Evolutionary conservation across 2,329 filamentous ascomycete species (phyloP).

Genomic region (Epichloe coenophiala): DNA sequence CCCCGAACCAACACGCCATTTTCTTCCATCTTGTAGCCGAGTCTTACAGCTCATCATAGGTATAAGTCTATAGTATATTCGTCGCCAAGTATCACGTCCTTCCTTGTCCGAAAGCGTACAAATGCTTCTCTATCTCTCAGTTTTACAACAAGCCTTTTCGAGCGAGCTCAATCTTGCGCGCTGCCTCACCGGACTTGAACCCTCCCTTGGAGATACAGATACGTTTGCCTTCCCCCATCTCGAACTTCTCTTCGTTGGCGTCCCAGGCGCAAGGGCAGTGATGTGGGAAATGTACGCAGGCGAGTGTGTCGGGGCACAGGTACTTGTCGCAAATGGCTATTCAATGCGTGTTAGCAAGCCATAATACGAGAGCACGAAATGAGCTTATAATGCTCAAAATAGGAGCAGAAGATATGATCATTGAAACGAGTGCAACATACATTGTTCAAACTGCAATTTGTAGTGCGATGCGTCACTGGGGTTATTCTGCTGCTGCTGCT

Average conservation of each 20-base stretch:
- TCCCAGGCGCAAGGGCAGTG: slow-evolving; percentile 90
- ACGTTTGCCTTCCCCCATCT: slow-evolving; percentile 55
- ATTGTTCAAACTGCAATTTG: slow-evolving; percentile 52
- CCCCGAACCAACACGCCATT: no score
- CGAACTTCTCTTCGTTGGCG: slow-evolving; percentile 63
- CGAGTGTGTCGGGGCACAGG: slow-evolving; percentile 84
- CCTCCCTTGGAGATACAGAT: slow-evolving; percentile 66
- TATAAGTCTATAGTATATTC: background rate
- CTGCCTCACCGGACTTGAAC: slow-evolving; percentile 56
- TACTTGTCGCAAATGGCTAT: slow-evolving; percentile 82
- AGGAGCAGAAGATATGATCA: no score
- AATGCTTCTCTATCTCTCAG: background rate
- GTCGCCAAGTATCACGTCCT: background rate
- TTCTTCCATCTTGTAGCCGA: no score
- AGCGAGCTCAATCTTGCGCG: slow-evolving; percentile 65
- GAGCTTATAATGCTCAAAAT: background rate
- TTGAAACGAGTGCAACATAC: slow-evolving; percentile 28
- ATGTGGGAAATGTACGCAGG: slow-evolving; percentile 91
- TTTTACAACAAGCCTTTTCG: slow-evolving; percentile 54
- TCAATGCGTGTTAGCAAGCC: background rate
- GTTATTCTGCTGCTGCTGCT: slow-evolving; percentile 49
- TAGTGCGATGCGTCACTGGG: slow-evolving; percentile 77
- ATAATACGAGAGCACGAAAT: no score
- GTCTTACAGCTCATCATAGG: no score
- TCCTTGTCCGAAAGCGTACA: background rate